Evolutionary conservation across 768 basidiomycete genomes (phyloP).

Genomic region (Trametes sanguinea): DNA sequence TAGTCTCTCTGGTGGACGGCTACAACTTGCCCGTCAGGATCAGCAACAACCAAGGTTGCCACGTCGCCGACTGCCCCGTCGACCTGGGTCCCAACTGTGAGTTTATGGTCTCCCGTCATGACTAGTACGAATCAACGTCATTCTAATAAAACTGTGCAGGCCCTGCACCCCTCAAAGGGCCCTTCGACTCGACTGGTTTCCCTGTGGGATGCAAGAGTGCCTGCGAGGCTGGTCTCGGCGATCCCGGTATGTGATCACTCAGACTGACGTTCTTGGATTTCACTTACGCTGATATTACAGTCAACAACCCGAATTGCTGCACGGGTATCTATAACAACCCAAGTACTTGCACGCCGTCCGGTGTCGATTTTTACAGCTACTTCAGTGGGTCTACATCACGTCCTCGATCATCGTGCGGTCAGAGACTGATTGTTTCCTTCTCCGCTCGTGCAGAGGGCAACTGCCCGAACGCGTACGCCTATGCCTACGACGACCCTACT

Average conservation of each 20-base stretch:
- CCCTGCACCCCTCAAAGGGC: slow-evolving; percentile 37
- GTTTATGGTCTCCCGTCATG: slow-evolving; percentile 11
- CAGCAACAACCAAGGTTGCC: slow-evolving; percentile 35
- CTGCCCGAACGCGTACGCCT: slow-evolving; percentile 51
- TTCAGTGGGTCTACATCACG: no score
- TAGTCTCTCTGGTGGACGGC: slow-evolving; percentile 36
- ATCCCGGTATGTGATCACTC: slow-evolving; percentile 28
- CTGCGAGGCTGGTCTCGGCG: slow-evolving; percentile 42
- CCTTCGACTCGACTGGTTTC: slow-evolving; percentile 38
- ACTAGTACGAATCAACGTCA: no score
- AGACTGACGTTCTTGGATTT: no score
- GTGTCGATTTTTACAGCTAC: slow-evolving; percentile 44
- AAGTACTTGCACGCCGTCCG: slow-evolving; percentile 55
- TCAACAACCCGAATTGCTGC: slow-evolving; percentile 66
- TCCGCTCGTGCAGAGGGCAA: slow-evolving; percentile 36
- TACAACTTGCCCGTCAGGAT: slow-evolving; percentile 40
- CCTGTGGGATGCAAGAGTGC: slow-evolving; percentile 48
- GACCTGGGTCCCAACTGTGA: slow-evolving; percentile 43
- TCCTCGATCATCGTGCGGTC: background rate
- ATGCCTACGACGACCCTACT: slow-evolving; percentile 52
- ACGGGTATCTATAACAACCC: slow-evolving; percentile 54
- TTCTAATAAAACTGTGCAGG: slow-evolving; percentile 25
- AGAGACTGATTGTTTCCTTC: background rate
- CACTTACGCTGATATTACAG: slow-evolving; percentile 23
- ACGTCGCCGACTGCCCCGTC: slow-evolving; percentile 38